Evolutionary conservation across 805 yeast species (phyloP).

Genomic region (Schwanniomyces vanrijiae): DNA sequence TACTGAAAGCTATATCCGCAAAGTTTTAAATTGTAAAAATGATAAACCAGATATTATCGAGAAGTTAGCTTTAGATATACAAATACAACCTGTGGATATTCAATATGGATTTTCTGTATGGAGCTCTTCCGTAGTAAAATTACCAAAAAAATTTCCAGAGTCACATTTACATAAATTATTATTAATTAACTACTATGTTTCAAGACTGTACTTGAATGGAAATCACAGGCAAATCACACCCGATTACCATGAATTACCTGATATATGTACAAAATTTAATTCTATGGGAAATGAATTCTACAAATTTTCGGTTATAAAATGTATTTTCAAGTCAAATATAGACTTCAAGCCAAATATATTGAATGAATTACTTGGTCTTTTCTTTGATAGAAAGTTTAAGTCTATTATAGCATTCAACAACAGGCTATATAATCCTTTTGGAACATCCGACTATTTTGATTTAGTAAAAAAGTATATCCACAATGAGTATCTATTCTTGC

Average conservation of each 20-base stretch:
- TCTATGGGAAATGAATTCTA: constrained; percentile 16
- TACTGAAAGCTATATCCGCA: not conserved
- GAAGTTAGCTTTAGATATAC: not conserved
- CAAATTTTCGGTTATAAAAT: constrained; percentile 8
- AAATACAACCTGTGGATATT: not conserved
- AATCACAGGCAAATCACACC: not conserved
- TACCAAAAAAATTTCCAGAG: not conserved
- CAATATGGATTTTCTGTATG: not conserved
- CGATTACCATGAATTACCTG: constrained; percentile 8
- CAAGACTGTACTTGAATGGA: constrained; percentile 11
- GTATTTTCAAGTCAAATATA: not conserved
- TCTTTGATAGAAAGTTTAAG: constrained; percentile 14
- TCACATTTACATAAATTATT: constrained; percentile 5
- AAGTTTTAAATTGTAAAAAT: not conserved
- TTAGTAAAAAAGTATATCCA: constrained; percentile 4
- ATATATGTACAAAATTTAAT: constrained; percentile 15
- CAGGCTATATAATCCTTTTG: constrained; percentile 12
- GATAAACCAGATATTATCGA: not conserved
- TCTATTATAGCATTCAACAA: constrained; percentile 8
- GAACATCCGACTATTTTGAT: constrained; percentile 2
- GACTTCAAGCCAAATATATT: not conserved
- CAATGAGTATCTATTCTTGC: constrained; percentile 9
- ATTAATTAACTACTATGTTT: constrained; percentile 11
- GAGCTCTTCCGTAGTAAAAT: not conserved
- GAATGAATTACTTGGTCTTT: constrained; percentile 4